These are phyloP conservation scores for Astragalus membranaceus DNA, from an alignment of 306 rosid species.

Conservation along the genomic window DNA sequence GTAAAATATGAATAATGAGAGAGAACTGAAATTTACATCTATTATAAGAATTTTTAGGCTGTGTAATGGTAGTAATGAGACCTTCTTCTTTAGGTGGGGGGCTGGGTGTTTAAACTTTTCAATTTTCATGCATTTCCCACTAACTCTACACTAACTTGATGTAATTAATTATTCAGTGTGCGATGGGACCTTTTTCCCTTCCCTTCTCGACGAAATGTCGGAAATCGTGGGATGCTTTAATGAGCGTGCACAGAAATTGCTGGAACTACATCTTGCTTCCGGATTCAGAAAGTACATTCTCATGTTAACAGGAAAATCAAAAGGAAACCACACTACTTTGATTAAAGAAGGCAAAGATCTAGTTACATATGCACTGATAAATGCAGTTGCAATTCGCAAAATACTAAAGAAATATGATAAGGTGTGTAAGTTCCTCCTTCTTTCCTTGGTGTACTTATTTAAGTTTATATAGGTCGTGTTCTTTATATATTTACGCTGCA, in stretches of 20 bases:
- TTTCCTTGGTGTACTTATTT: not conserved
- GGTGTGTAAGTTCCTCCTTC: constrained; percentile 31
- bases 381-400: constrained; percentile 72
- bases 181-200: constrained; percentile 89
- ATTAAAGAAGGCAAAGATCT: constrained; percentile 69
- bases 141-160: not conserved
- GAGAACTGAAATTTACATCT: not conserved
- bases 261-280: constrained; percentile 70
- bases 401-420: constrained; percentile 89
- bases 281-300: constrained; percentile 68
- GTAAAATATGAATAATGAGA: not conserved
- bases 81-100: not conserved
- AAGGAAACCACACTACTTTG: constrained; percentile 35
- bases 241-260: constrained; percentile 67
- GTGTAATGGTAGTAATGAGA: not conserved
- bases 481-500: not conserved
- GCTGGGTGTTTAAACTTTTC: not conserved
- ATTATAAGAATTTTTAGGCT: not conserved
- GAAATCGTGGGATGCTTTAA: constrained; percentile 74
- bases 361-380: constrained; percentile 78
- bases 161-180: constrained; percentile 45
- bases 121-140: not conserved
- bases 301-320: constrained; percentile 51
- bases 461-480: not conserved
- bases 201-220: constrained; percentile 80